phyloP scores from a whole-genome alignment of 495 filamentous ascomycete genomes.

The Penicillium riverlandense region DNA sequence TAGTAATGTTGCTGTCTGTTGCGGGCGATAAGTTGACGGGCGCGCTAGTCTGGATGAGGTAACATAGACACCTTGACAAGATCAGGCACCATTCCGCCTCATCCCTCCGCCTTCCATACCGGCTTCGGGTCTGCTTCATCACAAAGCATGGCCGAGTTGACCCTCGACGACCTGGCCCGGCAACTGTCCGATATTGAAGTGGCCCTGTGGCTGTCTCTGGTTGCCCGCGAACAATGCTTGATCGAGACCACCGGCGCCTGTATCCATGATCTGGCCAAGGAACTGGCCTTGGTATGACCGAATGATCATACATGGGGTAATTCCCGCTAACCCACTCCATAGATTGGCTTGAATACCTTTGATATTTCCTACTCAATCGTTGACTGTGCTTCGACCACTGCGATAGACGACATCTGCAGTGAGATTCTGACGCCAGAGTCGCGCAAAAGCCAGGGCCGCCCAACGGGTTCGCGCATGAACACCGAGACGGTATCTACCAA shows the following conservation, averaged over 20 bases:
- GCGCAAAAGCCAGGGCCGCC: constrained; percentile 10
- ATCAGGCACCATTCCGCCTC: constrained; percentile 1
- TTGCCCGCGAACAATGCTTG: constrained; percentile 78
- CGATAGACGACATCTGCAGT: constrained; percentile 71
- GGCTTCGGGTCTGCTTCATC: neutral
- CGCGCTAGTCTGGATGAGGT: constrained; percentile 11
- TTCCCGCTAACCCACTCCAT: neutral
- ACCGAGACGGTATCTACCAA: constrained; percentile 12
- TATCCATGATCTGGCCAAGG: constrained; percentile 58
- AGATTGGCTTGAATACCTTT: constrained; percentile 67
- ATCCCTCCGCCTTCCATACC: neutral
- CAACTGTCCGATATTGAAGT: constrained; percentile 82
- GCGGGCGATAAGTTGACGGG: neutral
- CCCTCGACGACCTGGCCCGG: constrained; percentile 57
- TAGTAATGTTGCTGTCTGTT: constrained; percentile 15
- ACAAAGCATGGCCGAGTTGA: constrained; percentile 50
- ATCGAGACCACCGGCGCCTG: constrained; percentile 60
- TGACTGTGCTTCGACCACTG: constrained; percentile 63
- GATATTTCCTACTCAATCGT: constrained; percentile 59
- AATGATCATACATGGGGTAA: constrained; percentile 1
- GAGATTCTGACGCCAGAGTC: constrained; percentile 47
- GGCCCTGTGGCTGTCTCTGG: constrained; percentile 71
- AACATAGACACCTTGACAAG: neutral
- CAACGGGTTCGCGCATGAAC: constrained; percentile 11
- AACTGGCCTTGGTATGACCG: constrained; percentile 58